These are phyloP conservation scores for Strigomonas culicis DNA, from an alignment of 208 protist species.

Conservation along the genomic window DNA sequence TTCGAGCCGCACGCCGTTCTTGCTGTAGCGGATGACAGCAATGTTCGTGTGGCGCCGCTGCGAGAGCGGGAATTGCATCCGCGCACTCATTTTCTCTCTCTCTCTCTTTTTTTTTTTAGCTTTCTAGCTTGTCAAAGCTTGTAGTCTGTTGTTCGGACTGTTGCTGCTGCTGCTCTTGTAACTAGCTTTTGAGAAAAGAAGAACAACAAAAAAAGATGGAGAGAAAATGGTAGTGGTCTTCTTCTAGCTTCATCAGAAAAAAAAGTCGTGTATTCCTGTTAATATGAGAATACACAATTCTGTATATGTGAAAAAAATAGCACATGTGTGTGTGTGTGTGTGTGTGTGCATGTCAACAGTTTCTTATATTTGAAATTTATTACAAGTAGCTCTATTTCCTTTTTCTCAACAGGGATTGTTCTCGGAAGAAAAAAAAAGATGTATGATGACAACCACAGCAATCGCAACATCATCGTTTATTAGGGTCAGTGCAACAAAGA, in stretches of 20 bases:
- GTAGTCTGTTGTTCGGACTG: background rate
- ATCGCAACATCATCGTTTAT: background rate
- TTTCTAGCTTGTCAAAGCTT: conserved; percentile 1
- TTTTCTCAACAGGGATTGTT: background rate
- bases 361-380: background rate
- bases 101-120: conserved; percentile 10
- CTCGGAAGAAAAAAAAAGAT: too few relatives aligned
- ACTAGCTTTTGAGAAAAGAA: background rate
- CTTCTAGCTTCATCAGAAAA: background rate
- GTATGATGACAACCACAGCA: background rate
- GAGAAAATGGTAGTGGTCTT: background rate
- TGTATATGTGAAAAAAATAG: background rate
- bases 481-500: too few relatives aligned
- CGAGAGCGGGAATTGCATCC: conserved; percentile 82
- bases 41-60: conserved; percentile 91
- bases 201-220: conserved; percentile 8
- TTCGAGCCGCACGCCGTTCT: conserved; percentile 81
- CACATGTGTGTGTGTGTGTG: background rate
- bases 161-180: background rate
- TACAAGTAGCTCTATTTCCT: background rate
- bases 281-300: background rate
- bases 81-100: conserved; percentile 58
- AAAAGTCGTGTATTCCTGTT: background rate
- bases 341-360: background rate
- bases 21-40: conserved; percentile 78